Base-by-base conservation (phyloP, 2,329 filamentous ascomycete species). In the Fusarium protoensiforme region DNA sequence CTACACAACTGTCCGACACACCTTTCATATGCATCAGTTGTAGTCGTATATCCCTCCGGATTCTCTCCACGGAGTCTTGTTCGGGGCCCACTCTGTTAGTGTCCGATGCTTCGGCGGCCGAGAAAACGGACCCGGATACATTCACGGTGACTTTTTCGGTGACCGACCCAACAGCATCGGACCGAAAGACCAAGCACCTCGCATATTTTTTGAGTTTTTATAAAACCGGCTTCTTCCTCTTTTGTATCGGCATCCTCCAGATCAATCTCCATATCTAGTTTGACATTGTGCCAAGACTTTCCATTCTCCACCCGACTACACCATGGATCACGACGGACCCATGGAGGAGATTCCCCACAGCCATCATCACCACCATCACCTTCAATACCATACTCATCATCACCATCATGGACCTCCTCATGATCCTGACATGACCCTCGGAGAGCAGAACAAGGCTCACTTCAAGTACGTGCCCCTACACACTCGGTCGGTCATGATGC, bases 371-470 rank as follows among this genome's bases (percentile, higher is more conserved):
- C 76, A 77, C 29, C 75, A 78, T 33, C 73, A 76, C 54, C 36
- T 72, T 36, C 73, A 75, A 24, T 60, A 64, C 9, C 76, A 77
- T 36, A 53, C 73, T 29, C 77, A 78, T 39, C 72, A 78, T 29
- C 72, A 76, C 51, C 75, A 77, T 10, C 67, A 69, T 36, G 69
- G 68, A 10, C 71, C 68, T 18, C 36, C 57, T 20, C 72, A 79
- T 3, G 53, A 61, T 24, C 13, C 64, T 0, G 64, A 67, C 1
- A 66, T 60, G 16, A 68, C 75, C 0, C 29, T 78, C 7, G 78
- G 74, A 2, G 71, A 78, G 6, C 60, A 71, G 5, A 80, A 80
- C 43, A 75, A 79, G 24, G 58, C 69, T 2, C 78, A 80, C 31
- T 80, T 77, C 31, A 72, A 80, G 79, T 80, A 67, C 5, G 68